These are phyloP conservation scores for Erythrophleum ivorense DNA, from an alignment of 331 rosid genomes.

Conservation along the genomic window DNA sequence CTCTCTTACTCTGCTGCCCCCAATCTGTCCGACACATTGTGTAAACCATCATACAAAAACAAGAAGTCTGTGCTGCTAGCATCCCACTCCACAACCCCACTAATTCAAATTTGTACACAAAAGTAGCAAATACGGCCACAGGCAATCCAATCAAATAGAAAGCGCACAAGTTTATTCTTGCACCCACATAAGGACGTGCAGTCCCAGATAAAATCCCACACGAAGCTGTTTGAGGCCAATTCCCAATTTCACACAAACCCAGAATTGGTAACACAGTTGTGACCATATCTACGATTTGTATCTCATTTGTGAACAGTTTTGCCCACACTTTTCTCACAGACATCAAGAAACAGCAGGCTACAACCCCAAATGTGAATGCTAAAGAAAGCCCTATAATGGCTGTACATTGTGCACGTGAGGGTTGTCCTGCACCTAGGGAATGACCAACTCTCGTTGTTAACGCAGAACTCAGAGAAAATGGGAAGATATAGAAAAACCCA, in stretches of 20 bases:
- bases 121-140: constrained; percentile 63
- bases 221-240: constrained; percentile 80
- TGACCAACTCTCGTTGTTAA: constrained; percentile 82
- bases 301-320: constrained; percentile 71
- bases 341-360: constrained; percentile 51
- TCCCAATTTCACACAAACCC: constrained; percentile 80
- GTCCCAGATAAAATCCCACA: constrained; percentile 85
- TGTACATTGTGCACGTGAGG: constrained; percentile 63
- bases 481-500: constrained; percentile 74
- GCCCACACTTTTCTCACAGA: constrained; percentile 65
- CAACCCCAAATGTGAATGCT: constrained; percentile 53
- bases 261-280: constrained; percentile 64
- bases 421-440: constrained; percentile 79
- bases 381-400: constrained; percentile 66
- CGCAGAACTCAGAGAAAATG: constrained; percentile 63
- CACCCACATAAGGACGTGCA: constrained; percentile 88
- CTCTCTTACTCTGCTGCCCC: constrained; percentile 71
- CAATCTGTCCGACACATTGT: constrained; percentile 76
- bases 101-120: constrained; percentile 59
- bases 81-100: constrained; percentile 84
- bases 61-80: constrained; percentile 78
- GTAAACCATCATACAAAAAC: constrained; percentile 76
- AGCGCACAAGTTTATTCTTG: constrained; percentile 77
- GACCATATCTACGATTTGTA: constrained; percentile 66
- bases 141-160: constrained; percentile 86